Evolutionary conservation across 306 rosid species (phyloP), one percentile per base, ranked within the genome.

Genomic region (Castanopsis chinensis): DNA sequence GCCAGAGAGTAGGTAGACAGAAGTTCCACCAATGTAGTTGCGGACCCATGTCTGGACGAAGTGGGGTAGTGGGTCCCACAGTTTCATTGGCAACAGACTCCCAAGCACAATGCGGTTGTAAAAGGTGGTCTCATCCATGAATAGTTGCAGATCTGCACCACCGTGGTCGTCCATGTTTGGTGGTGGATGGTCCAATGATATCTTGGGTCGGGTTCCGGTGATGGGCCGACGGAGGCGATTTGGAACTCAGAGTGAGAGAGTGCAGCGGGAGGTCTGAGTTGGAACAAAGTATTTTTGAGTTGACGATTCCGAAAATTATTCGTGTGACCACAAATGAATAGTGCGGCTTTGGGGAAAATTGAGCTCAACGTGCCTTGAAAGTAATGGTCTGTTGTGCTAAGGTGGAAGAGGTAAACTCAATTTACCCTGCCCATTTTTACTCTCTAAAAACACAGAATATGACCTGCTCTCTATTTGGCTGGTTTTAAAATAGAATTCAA

Each of bases 11-110:
- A 95, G 35, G 88, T 95, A 95, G 71, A 92, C 71, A 5, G 86
- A 65, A 45, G 76, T 63, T 1, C 96, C 99, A 6, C 92, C 98
- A 64, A 95, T 71, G 92, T 79, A 92, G 85, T 95, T 92, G 11
- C 98, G 92, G 17, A 95, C 86, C 99, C 99, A 95, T 0, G 92
- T 81, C 81, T 90, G 99, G 51, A 85, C 11, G 76, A 92, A 88
- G 71, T 84, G 95, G 1, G 97, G 98, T 27, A 95, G 88, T 56
- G 92, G 90, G 72, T 49, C 83, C 91, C 91, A 91, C 80, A 59
- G 1, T 14, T 14, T 0, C 1, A 33, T 52, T 1, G 98, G 98
- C 72, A 92, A 80, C n/a, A 92, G 71, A 33, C 20, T 35, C 0
- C 84, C 89, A 1, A 95, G 86, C 15, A 95, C 86, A 84, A 92